Evolutionary conservation across 2,329 filamentous ascomycete genomes (phyloP).

Genomic region (Exophiala phaeomuriformis): DNA sequence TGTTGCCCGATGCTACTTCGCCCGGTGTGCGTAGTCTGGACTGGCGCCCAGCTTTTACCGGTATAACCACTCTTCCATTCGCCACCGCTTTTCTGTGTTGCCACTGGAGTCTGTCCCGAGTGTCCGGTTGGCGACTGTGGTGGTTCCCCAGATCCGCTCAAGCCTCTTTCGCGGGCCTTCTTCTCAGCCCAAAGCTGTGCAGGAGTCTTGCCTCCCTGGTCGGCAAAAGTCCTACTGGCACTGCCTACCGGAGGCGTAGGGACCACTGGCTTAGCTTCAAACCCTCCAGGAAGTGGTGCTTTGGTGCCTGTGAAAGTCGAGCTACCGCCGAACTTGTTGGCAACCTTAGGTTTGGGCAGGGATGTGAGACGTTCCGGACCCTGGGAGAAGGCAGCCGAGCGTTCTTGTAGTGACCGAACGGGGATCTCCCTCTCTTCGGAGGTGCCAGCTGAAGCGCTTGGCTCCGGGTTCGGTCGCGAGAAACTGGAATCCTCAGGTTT

Average conservation of each 20-base stretch:
- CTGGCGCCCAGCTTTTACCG: conserved; percentile 83
- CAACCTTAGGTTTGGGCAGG: conserved; percentile 89
- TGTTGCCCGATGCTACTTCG: conserved; percentile 57
- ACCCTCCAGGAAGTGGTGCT: conserved; percentile 66
- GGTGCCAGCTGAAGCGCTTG: conserved; percentile 40
- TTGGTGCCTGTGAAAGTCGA: conserved; percentile 80
- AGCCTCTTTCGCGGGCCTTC: conserved; percentile 70
- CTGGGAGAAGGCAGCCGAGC: conserved; percentile 63
- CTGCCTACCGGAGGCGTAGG: conserved; percentile 61
- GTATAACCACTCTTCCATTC: conserved; percentile 89
- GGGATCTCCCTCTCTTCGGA: conserved; percentile 44
- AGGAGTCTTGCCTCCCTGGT: conserved; percentile 90
- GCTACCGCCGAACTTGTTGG: conserved; percentile 73
- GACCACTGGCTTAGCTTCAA: conserved; percentile 55
- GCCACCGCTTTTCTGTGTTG: conserved; percentile 61
- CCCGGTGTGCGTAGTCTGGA: conserved; percentile 66
- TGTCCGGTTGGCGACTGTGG: conserved; percentile 41
- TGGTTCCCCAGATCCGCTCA: conserved; percentile 46
- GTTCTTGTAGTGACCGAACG: conserved; percentile 63
- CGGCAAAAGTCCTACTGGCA: conserved; percentile 88
- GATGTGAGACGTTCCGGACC: conserved; percentile 71
- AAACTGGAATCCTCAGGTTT: conserved; percentile 43
- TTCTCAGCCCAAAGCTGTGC: conserved; percentile 97
- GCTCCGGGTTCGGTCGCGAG: conserved; percentile 31
- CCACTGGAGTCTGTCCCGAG: conserved; percentile 45